Evolutionary conservation across 768 basidiomycete species (phyloP).

Genomic region (Terana coerulea): DNA sequence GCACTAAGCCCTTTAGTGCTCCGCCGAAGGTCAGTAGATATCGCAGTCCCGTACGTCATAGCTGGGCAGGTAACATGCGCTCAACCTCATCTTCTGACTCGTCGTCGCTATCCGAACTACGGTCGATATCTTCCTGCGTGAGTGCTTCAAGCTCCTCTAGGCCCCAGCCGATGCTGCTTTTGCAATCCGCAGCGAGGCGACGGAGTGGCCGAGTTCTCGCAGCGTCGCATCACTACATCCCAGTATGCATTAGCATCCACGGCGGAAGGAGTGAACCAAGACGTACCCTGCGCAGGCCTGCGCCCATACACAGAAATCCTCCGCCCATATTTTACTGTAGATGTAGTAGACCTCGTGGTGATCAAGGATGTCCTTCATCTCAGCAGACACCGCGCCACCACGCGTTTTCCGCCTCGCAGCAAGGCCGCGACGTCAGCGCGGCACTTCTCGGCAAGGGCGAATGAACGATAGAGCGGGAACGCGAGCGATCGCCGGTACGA

Average conservation of each 20-base stretch:
- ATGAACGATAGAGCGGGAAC: slow-evolving; percentile 81
- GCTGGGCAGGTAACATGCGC: slow-evolving; percentile 23
- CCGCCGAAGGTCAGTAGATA: too few relatives aligned
- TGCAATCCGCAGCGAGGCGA: slow-evolving; percentile 45
- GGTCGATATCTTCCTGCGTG: slow-evolving; percentile 34
- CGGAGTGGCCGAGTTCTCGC: slow-evolving; percentile 37
- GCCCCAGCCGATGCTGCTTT: slow-evolving; percentile 62
- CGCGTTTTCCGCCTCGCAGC: slow-evolving; percentile 58
- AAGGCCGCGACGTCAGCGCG: slow-evolving; percentile 56
- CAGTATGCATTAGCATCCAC: neutral
- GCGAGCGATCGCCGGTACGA: slow-evolving; percentile 73
- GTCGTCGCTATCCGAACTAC: slow-evolving; percentile 68
- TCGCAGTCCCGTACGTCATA: neutral
- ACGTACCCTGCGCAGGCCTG: slow-evolving; percentile 66
- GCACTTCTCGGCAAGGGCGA: slow-evolving; percentile 67
- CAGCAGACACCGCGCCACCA: slow-evolving; percentile 64
- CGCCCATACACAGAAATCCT: slow-evolving; percentile 82
- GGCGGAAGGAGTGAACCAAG: neutral
- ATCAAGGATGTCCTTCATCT: slow-evolving; percentile 70
- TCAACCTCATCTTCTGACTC: slow-evolving; percentile 37
- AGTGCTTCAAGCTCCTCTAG: slow-evolving; percentile 63
- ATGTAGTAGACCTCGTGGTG: slow-evolving; percentile 84
- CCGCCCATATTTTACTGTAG: slow-evolving; percentile 85
- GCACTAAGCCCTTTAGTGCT: too few relatives aligned
- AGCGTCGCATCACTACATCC: slow-evolving; percentile 53